Conservation (phyloP, 2,329 filamentous ascomycete species). For the Xylariaceae sp. region DNA sequence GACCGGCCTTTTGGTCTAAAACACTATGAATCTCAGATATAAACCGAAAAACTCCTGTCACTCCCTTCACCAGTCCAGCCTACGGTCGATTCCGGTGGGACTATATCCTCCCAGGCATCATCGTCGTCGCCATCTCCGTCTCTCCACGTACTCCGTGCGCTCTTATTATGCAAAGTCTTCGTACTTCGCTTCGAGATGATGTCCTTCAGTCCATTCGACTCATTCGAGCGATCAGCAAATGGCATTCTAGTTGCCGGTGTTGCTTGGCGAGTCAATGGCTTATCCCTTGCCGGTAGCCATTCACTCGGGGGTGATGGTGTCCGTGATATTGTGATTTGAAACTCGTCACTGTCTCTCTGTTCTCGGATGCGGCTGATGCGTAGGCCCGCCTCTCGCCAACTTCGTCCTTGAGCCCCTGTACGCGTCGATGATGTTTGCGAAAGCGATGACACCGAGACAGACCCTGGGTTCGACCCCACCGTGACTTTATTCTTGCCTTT, state of each 20-base stretch:
- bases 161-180: constrained; percentile 21
- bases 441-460: constrained; percentile 12
- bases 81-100: constrained; percentile 25
- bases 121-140: constrained; percentile 25
- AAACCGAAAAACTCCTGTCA: constrained; percentile 29
- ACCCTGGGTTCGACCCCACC: constrained; percentile 13
- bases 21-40: constrained; percentile 23
- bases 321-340: constrained; percentile 18
- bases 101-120: constrained; percentile 30
- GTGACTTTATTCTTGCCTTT: constrained; percentile 16
- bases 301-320: constrained; percentile 20
- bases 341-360: constrained; percentile 14
- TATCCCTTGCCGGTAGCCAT: constrained; percentile 12
- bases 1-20: not conserved
- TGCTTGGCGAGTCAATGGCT: constrained; percentile 25
- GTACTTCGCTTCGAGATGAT: constrained; percentile 21
- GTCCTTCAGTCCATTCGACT: constrained; percentile 13
- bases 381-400: constrained; percentile 20
- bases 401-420: constrained; percentile 15
- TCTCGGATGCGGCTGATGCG: constrained; percentile 19
- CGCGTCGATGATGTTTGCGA: constrained; percentile 18
- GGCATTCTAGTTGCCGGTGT: constrained; percentile 15
- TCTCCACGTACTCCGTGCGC: constrained; percentile 20
- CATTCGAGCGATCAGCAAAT: constrained; percentile 18
- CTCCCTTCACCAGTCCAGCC: constrained; percentile 26